Conservation (phyloP, 495 filamentous ascomycete genomes). For the Penicillium canariense region DNA sequence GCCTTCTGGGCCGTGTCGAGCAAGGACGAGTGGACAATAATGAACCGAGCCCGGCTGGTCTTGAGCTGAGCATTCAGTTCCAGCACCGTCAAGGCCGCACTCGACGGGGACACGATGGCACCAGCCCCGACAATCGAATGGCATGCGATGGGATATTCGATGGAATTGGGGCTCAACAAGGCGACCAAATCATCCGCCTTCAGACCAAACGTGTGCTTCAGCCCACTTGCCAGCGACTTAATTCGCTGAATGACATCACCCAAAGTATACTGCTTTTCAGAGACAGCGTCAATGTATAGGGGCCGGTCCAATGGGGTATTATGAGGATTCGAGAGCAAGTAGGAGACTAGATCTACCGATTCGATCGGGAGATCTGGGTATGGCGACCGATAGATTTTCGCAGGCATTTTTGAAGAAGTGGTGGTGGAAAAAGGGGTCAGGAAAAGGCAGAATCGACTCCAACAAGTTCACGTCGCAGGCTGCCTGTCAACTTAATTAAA, state of each 20-base stretch:
- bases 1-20: conserved; percentile 61
- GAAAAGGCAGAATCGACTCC: not conserved
- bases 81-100: conserved; percentile 73
- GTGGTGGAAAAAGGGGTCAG: not conserved
- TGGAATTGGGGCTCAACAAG: conserved; percentile 63
- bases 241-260: conserved; percentile 58
- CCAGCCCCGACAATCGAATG: conserved; percentile 76
- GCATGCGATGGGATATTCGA: conserved; percentile 62
- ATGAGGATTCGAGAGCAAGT: conserved; percentile 58
- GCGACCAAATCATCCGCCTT: conserved; percentile 68
- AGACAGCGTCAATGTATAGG: conserved; percentile 57
- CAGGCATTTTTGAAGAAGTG: conserved; percentile 25
- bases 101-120: conserved; percentile 71
- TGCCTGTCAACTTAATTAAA: too few relatives aligned
- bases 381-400: conserved; percentile 25
- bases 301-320: conserved; percentile 14
- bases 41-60: conserved; percentile 65
- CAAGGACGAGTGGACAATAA: conserved; percentile 65
- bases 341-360: conserved; percentile 59
- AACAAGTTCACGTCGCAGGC: not conserved
- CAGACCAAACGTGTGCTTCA: conserved; percentile 66
- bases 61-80: conserved; percentile 85
- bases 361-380: conserved; percentile 29
- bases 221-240: conserved; percentile 67
- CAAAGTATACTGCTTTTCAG: conserved; percentile 65